Evolutionary conservation across 495 filamentous ascomycete genomes (phyloP).

Genomic region (Neurospora sp.): DNA sequence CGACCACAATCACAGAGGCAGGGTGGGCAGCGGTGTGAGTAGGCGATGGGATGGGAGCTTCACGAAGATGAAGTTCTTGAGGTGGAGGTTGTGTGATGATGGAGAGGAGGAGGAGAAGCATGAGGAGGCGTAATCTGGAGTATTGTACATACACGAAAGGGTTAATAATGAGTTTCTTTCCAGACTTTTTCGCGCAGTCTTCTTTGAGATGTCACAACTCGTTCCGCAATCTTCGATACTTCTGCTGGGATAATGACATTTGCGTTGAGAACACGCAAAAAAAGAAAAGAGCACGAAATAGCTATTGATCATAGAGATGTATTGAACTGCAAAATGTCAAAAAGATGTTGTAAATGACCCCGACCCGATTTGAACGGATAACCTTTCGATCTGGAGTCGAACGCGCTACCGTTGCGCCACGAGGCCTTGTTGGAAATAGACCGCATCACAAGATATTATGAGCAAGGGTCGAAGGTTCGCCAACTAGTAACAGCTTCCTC

Average conservation of each 20-base stretch:
- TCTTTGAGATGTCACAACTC: background rate
- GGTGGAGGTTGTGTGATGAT: background rate
- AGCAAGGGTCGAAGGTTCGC: no score
- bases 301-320: background rate
- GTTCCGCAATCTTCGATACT: background rate
- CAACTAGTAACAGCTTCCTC: background rate
- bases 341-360: conserved; percentile 3
- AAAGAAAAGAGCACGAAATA: background rate
- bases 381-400: conserved; percentile 39
- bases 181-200: background rate
- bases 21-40: background rate
- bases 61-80: background rate
- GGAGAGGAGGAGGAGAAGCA: background rate
- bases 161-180: background rate
- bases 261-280: background rate
- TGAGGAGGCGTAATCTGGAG: background rate
- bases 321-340: background rate
- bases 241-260: no score
- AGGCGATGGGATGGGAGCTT: background rate
- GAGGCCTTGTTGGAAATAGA: background rate
- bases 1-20: background rate
- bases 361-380: conserved; percentile 29
- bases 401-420: conserved; percentile 36
- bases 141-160: background rate
- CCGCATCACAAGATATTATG: accelerated